These are phyloP conservation scores for Saccharomycopsis microspora DNA, from an alignment of 805 yeast species.

Conservation along the genomic window DNA sequence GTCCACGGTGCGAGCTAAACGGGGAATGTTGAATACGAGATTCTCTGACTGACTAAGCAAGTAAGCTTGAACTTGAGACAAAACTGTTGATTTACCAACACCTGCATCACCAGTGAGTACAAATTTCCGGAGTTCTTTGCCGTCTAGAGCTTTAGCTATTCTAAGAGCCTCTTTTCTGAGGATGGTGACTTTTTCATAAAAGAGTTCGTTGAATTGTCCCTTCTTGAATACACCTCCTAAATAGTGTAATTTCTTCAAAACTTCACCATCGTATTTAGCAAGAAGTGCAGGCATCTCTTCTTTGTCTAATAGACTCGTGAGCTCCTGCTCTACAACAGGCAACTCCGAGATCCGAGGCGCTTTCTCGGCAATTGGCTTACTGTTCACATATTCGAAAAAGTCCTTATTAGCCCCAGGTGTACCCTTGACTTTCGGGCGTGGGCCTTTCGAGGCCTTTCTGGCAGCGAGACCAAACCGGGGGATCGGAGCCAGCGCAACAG, in stretches of 20 bases:
- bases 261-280: background rate
- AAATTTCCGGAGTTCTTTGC: constrained; percentile 23
- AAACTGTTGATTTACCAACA: constrained; percentile 63
- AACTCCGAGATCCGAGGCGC: background rate
- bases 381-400: constrained; percentile 12
- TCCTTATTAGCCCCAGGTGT: constrained; percentile 9
- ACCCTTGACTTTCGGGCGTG: constrained; percentile 2
- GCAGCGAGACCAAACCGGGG: background rate
- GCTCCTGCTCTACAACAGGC: background rate
- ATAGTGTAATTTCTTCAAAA: background rate
- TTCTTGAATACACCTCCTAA: constrained; percentile 34
- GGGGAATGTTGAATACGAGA: constrained; percentile 52
- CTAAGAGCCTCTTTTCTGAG: constrained; percentile 38
- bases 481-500: background rate
- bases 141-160: constrained; percentile 28
- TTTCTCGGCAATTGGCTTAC: constrained; percentile 3
- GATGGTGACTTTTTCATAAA: constrained; percentile 46
- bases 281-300: background rate
- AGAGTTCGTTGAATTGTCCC: constrained; percentile 58
- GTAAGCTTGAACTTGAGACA: constrained; percentile 60
- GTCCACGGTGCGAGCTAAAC: constrained; percentile 49
- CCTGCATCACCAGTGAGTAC: constrained; percentile 64
- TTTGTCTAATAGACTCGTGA: background rate
- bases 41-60: constrained; percentile 29
- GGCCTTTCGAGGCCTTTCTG: background rate